Evolutionary conservation across 345 rosid genomes (phyloP), one percentile per base, ranked within the genome.

Genomic region (Sisymbrium irio): DNA sequence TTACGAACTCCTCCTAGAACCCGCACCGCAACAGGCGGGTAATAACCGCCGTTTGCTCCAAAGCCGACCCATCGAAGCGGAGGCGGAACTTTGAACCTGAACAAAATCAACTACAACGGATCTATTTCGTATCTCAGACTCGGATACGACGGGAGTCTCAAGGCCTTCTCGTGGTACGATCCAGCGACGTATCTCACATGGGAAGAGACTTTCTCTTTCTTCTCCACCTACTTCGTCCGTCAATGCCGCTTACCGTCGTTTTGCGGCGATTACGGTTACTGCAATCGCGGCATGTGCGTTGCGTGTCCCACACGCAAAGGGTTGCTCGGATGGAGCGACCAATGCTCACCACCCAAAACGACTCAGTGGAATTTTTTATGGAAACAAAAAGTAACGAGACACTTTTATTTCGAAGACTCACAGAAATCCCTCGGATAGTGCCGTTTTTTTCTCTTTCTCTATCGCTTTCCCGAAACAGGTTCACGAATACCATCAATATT

Each of bases 131-230:
- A 73, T 49, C 83, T 90, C 0, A 57, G 89, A 18, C 78, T 87
- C 1, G 86, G 68, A 12, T 54, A 77, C 0, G 93, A 90, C 41
- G 96, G 96, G 7, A 88, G 83, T 39, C 73, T 88, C 1, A 79
- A 64, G 57, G 60, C 84, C n/a, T 82, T 37, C 60, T 80, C 93
- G 6, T 90, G 76, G 51, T 80, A 45, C 2, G 63, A 49, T 51
- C 67, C 82, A 15, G 84, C 80, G 0, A 69, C 73, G 50, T 75
- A 63, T 7, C 50, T 75, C 3, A 77, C 65, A 18, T 83, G 85
- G 83, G 84, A 82, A 35, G 80, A 42, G 55, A 82, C 81, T 9
- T 85, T 78, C 70, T 74, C 82, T 0, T 77, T 85, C 62, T 83
- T 85, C 75, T 78, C 83, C 9, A 71, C 63, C n/a, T 73, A 83